Conservation (phyloP, 2,329 filamentous ascomycete genomes). For the Cordyceps sp. region DNA sequence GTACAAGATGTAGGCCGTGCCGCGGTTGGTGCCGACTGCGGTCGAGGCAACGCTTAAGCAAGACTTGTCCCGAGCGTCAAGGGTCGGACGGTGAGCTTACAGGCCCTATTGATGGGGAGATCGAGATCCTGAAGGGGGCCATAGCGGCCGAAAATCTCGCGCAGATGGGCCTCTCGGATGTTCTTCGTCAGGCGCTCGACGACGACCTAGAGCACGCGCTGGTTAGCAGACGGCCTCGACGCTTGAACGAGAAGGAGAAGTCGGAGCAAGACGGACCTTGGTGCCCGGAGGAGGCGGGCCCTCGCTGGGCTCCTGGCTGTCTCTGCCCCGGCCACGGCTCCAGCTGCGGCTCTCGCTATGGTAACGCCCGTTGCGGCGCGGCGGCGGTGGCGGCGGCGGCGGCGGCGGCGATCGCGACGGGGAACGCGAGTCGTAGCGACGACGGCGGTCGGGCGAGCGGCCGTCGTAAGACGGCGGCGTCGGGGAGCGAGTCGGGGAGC, state of each 20-base stretch:
- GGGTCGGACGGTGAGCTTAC: constrained; percentile 28
- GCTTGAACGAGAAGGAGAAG: neutral
- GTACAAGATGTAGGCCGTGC: constrained; percentile 86
- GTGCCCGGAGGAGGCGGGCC: constrained; percentile 28
- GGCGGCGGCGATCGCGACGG: constrained; percentile 15
- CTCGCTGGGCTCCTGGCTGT: constrained; percentile 18
- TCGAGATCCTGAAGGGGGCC: constrained; percentile 76
- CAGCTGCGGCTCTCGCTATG: constrained; percentile 13
- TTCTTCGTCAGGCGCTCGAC: constrained; percentile 94
- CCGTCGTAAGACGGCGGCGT: constrained; percentile 17
- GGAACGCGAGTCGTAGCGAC: constrained; percentile 16
- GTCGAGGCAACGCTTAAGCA: neutral
- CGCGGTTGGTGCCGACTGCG: constrained; percentile 72
- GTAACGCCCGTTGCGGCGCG: too few species aligned
- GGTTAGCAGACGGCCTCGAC: too few species aligned
- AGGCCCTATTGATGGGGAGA: constrained; percentile 74
- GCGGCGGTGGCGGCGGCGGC: constrained; percentile 11
- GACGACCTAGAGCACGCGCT: constrained; percentile 48
- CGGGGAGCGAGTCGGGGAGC: constrained; percentile 18
- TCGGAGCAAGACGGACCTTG: constrained; percentile 23
- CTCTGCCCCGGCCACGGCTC: constrained; percentile 17
- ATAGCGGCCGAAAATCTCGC: constrained; percentile 83
- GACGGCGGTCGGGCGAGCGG: constrained; percentile 15
- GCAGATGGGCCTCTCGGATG: constrained; percentile 72
- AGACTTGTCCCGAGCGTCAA: neutral